A percentile compares a stretch with the other conserved stretches of the same genome.
Evolutionary conservation across 345 rosid species (phyloP).

Genomic region (Tarenaya hassleriana): DNA sequence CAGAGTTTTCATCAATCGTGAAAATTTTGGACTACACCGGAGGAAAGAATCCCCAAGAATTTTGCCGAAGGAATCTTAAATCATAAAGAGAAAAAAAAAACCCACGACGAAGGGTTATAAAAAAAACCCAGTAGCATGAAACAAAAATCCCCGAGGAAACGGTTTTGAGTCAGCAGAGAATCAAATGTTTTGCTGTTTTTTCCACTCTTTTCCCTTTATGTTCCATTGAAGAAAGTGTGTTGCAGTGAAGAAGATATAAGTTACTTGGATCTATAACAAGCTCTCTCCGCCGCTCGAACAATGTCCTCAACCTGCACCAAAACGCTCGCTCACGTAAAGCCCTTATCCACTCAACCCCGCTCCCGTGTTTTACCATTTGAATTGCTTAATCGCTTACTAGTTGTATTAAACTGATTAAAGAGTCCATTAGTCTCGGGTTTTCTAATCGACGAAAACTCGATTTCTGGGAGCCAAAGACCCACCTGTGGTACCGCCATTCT

Average conservation of each 20-base stretch:
- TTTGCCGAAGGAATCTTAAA: not conserved
- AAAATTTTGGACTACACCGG: too few relatives aligned
- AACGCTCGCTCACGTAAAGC: not conserved
- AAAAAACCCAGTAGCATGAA: conserved; percentile 10
- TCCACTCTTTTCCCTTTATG: conserved; percentile 23
- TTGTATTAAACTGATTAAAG: too few relatives aligned
- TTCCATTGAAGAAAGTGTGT: conserved; percentile 24
- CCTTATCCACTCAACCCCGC: too few relatives aligned
- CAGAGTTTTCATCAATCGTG: too few relatives aligned
- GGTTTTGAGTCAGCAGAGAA: conserved; percentile 11
- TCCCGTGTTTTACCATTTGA: too few relatives aligned
- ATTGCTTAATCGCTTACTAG: too few relatives aligned
- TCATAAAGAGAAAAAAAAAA: not conserved
- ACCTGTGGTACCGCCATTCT: conserved; percentile 93
- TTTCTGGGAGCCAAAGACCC: not conserved
- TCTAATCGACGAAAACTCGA: too few relatives aligned
- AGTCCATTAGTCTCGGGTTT: too few relatives aligned
- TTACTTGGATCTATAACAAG: conserved; percentile 57
- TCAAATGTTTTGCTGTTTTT: conserved; percentile 4
- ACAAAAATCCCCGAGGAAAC: conserved; percentile 22
- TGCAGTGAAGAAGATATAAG: not conserved
- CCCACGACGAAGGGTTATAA: conserved; percentile 3
- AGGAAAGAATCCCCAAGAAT: too few relatives aligned
- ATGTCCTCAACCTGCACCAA: conserved; percentile 59
- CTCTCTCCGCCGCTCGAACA: conserved; percentile 72